Evolutionary conservation across 139 green algal species (phyloP), one percentile per base, ranked within the genome.

Genomic region (Picocystis salinarum): DNA sequence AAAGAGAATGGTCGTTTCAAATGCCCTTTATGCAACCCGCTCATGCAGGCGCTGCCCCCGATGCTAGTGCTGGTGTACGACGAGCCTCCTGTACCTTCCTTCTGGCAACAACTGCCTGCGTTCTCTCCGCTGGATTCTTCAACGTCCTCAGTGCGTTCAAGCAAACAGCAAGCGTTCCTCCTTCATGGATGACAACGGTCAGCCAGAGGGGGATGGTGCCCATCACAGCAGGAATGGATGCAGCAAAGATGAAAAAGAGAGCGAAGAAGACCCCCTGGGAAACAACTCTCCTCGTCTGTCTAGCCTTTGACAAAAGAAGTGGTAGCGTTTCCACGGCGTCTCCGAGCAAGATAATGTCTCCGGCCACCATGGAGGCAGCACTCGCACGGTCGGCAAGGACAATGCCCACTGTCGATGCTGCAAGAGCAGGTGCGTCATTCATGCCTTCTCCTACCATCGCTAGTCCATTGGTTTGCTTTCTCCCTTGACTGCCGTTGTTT

Each of bases 401-500:
- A 12, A 67, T 40, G 5, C 58, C 58, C 3, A 68, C 56, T 20
- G 56, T 61, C 9, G 58, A 55, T 6, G 58, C 56, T 11, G 58
- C 58, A 18, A 67, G 26, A 17, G 58, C 58, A 17, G 58, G 58
- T 10, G 58, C 58, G 23, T 67, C 58, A 33, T 67, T 67, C 23
- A 67, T 58, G 3, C 58, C 58, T 18, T 67, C 58, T 9, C 58
- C 58, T 20, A 67, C 58, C 46, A 67, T 67, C 10, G 64, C 22
- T 19, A 67, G 23, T 2, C 42, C 41, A 15, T 55, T 46, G 6
- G 10, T 40, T 33, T 39, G 44, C 13, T 51, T 30, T 11, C 33
- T 53, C 47, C 47, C 42, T n/a, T n/a, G 28, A 20, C 42, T 49
- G 28, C 42, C 7, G 18, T 15, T 48, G 28, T n/a, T 37, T 25